Evolutionary conservation across 2,329 filamentous ascomycete species (phyloP).

Genomic region (Clonostachys rosea): DNA sequence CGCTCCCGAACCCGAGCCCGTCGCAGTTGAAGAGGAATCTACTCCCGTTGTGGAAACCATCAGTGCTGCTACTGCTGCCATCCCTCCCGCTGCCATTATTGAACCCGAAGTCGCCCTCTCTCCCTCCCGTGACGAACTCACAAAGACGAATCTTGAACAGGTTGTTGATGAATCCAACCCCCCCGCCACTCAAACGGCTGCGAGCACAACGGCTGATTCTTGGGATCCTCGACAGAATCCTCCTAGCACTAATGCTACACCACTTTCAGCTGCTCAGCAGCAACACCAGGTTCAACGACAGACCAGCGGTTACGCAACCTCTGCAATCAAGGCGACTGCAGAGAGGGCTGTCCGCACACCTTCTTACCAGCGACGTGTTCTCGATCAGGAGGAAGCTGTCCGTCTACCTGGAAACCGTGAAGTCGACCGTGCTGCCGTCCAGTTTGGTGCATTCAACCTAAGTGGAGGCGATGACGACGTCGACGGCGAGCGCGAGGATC

Average conservation of each 20-base stretch:
- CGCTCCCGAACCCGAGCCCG: constrained; percentile 21
- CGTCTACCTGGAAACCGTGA: constrained; percentile 98
- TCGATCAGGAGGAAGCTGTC: constrained; percentile 95
- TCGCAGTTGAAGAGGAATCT: constrained; percentile 23
- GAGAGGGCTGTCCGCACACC: constrained; percentile 62
- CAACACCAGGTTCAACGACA: constrained; percentile 52
- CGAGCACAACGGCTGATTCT: constrained; percentile 85
- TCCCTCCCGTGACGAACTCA: constrained; percentile 78
- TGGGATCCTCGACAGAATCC: constrained; percentile 65
- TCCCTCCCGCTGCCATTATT: constrained; percentile 26
- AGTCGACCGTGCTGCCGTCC: constrained; percentile 86
- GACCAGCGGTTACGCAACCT: constrained; percentile 70
- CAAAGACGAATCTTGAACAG: constrained; percentile 88
- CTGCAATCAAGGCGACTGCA: constrained; percentile 72
- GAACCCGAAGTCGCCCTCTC: constrained; percentile 53
- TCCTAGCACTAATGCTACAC: constrained; percentile 59
- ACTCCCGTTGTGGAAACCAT: constrained; percentile 24
- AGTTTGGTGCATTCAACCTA: constrained; percentile 93
- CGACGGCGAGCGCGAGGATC: constrained; percentile 90
- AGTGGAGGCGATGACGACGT: constrained; percentile 83
- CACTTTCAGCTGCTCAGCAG: constrained; percentile 59
- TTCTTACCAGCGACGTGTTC: constrained; percentile 78
- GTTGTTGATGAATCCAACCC: constrained; percentile 77
- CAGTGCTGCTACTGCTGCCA: constrained; percentile 10
- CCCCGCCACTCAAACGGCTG: constrained; percentile 74